Evolutionary conservation across 192 early-diverging fungal genomes (phyloP).

Genomic region (Haplosporangium gracile): DNA sequence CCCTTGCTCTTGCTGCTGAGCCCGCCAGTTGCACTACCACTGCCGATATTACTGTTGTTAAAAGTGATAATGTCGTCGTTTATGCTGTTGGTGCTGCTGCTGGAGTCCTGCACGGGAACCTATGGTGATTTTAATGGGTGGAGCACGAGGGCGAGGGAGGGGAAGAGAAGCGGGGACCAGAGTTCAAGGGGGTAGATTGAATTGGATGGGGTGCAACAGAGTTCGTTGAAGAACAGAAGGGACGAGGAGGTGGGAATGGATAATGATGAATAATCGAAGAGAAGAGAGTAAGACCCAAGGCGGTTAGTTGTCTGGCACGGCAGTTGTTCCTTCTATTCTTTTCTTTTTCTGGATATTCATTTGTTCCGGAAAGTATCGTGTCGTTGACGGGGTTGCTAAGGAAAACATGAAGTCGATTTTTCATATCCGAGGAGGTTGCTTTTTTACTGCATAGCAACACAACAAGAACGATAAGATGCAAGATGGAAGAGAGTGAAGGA

Average conservation of each 20-base stretch:
- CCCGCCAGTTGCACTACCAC: not conserved
- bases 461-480: no score
- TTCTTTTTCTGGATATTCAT: not conserved
- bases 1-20: conserved; percentile 5
- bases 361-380: not conserved
- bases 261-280: not conserved
- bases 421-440: no score
- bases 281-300: not conserved
- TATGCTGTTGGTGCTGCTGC: not conserved
- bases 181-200: not conserved
- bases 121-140: not conserved
- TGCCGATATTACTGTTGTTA: not conserved
- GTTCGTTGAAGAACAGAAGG: not conserved
- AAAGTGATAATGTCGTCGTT: not conserved
- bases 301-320: no score
- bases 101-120: conserved; percentile 23
- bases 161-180: not conserved
- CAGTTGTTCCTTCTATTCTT: no score
- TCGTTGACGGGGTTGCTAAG: no score
- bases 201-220: not conserved
- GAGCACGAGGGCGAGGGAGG: not conserved
- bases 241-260: not conserved
- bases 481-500: no score
- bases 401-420: not conserved
- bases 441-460: no score